Evolutionary conservation across 1,139 yeast species (phyloP).

Genomic region (Sugiyamaella japonica): DNA sequence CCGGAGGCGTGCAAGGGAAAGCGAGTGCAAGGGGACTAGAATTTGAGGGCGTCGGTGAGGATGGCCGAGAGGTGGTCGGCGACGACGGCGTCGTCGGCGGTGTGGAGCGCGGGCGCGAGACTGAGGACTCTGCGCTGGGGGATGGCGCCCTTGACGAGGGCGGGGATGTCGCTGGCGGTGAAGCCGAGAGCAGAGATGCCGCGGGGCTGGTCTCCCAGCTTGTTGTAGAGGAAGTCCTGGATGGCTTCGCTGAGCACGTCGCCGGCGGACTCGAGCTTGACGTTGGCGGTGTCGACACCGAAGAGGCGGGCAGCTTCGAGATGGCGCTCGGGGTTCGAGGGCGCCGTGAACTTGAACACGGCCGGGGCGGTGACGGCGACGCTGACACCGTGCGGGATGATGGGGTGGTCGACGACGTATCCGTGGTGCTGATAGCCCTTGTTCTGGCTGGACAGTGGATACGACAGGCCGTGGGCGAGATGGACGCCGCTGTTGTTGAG

Average conservation of each 20-base stretch:
- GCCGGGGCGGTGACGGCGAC: slow-evolving; percentile 47
- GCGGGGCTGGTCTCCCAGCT: slow-evolving; percentile 42
- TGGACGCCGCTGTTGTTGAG: slow-evolving; percentile 48
- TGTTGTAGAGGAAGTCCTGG: slow-evolving; percentile 39
- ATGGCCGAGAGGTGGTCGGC: slow-evolving; percentile 33
- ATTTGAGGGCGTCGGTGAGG: slow-evolving; percentile 32
- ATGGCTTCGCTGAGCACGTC: slow-evolving; percentile 42
- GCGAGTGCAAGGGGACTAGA: slow-evolving; percentile 8
- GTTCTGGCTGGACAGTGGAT: slow-evolving; percentile 45
- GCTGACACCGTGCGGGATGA: slow-evolving; percentile 46
- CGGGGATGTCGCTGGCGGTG: slow-evolving; percentile 37
- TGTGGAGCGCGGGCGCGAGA: slow-evolving; percentile 40
- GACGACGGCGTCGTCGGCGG: slow-evolving; percentile 35
- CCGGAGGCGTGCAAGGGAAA: slow-evolving; percentile 1
- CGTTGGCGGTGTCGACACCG: slow-evolving; percentile 43
- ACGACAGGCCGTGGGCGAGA: slow-evolving; percentile 45
- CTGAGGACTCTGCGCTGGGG: slow-evolving; percentile 45
- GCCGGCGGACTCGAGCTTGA: slow-evolving; percentile 44
- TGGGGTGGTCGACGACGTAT: slow-evolving; percentile 43
- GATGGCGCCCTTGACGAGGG: slow-evolving; percentile 43
- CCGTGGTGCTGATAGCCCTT: slow-evolving; percentile 43
- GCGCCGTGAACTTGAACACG: slow-evolving; percentile 44
- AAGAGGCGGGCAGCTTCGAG: slow-evolving; percentile 42
- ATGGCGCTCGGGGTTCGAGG: slow-evolving; percentile 46
- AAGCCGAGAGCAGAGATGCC: slow-evolving; percentile 43